Percentiles rank a stretch among this genome's conserved stretches.
phyloP scores from a whole-genome alignment of 257 asterid genomes.

The Asclepias syriaca region DNA sequence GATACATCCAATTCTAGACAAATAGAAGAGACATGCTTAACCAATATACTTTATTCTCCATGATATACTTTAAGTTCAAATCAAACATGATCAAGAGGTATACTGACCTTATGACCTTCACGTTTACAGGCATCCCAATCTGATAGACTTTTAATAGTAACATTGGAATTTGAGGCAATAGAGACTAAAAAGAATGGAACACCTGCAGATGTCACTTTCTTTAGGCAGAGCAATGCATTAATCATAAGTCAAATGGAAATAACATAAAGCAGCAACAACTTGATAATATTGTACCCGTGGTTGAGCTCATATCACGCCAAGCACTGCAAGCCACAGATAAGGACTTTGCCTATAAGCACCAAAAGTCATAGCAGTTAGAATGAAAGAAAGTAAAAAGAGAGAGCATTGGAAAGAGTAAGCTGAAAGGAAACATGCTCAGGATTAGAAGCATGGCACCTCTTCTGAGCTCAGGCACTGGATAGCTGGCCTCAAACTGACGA shows the following conservation, averaged over 20 bases:
- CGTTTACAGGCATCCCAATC: conserved; percentile 63
- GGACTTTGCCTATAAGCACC: conserved; percentile 48
- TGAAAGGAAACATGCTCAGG: conserved; percentile 10
- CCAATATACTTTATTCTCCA: not conserved
- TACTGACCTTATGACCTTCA: conserved; percentile 62
- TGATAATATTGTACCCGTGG: conserved; percentile 51
- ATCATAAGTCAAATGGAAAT: not conserved
- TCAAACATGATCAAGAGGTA: conserved; percentile 1
- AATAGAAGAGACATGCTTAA: not conserved
- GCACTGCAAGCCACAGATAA: conserved; percentile 61
- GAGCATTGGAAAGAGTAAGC: conserved; percentile 7
- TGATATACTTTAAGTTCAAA: not conserved
- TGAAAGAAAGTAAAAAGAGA: not conserved
- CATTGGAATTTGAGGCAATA: conserved; percentile 50
- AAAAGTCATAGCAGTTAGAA: conserved; percentile 13
- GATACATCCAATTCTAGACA: not conserved
- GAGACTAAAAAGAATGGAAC: conserved; percentile 79
- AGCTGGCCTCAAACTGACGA: conserved; percentile 67
- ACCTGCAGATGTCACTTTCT: conserved; percentile 40
- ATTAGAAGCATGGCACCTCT: conserved; percentile 48
- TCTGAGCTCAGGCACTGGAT: conserved; percentile 56
- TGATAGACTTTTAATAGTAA: conserved; percentile 49
- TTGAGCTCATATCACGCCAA: conserved; percentile 71
- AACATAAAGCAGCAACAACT: conserved; percentile 13
- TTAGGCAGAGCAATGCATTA: conserved; percentile 18